phyloP scores from a whole-genome alignment of 345 rosid genomes.

The Populus nigra region DNA sequence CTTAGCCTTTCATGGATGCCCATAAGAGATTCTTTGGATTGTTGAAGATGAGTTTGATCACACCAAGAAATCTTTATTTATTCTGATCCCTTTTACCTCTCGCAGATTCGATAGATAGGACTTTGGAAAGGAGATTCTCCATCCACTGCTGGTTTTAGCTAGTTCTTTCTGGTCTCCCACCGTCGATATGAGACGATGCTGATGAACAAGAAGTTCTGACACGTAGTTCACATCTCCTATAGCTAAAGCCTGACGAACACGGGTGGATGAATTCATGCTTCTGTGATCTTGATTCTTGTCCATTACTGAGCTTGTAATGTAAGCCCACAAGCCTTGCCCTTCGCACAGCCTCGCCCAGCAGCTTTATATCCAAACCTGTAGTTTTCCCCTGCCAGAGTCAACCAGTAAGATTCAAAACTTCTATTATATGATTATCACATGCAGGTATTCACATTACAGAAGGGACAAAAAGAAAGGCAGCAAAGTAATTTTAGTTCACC shows the following conservation, averaged over 20 bases:
- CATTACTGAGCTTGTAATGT: slow-evolving; percentile 80
- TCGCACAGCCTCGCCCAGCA: slow-evolving; percentile 71
- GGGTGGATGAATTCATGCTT: slow-evolving; percentile 60
- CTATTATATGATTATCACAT: not conserved
- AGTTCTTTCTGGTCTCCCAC: slow-evolving; percentile 33
- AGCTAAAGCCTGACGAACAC: slow-evolving; percentile 86
- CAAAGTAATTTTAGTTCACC: slow-evolving; percentile 38
- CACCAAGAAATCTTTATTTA: too few species aligned
- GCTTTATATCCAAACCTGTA: slow-evolving; percentile 92
- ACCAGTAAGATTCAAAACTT: slow-evolving; percentile 9
- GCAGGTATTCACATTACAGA: not conserved
- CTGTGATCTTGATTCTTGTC: slow-evolving; percentile 59
- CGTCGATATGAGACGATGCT: slow-evolving; percentile 63
- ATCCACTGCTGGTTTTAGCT: slow-evolving; percentile 22
- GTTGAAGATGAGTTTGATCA: too few species aligned
- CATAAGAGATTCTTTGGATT: not conserved
- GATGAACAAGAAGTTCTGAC: slow-evolving; percentile 80
- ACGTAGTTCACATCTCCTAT: slow-evolving; percentile 73
- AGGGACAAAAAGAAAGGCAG: not conserved
- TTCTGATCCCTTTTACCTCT: too few species aligned
- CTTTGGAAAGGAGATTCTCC: slow-evolving; percentile 49
- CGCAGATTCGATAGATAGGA: slow-evolving; percentile 60
- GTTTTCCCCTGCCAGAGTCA: slow-evolving; percentile 59
- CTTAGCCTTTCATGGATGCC: not conserved
- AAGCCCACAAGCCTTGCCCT: slow-evolving; percentile 64